Conservation (phyloP, 805 yeast genomes). For the Torulaspora delbrueckii region DNA sequence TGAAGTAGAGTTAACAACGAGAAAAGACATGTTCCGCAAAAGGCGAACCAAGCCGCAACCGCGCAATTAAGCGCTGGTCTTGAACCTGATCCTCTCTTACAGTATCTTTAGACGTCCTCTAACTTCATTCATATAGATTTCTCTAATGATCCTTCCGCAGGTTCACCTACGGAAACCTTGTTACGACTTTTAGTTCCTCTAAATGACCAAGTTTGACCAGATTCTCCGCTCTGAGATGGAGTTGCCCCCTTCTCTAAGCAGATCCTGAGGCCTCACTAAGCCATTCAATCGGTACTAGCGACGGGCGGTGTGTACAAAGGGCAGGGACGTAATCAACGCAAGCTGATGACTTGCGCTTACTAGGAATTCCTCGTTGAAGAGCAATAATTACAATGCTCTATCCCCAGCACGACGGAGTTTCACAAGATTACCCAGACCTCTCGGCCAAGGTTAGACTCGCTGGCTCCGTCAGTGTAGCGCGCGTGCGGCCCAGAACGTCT, state of each 20-base stretch:
- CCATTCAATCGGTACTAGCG: constrained; percentile 46
- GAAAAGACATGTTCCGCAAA: constrained; percentile 3
- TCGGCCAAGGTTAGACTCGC: constrained; percentile 41
- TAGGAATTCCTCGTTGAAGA: constrained; percentile 46
- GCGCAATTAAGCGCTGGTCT: constrained; percentile 34
- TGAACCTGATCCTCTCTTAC: neutral
- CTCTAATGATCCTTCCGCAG: constrained; percentile 40
- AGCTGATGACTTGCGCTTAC: constrained; percentile 45
- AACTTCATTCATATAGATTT: constrained; percentile 16
- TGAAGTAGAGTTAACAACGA: constrained; percentile 9
- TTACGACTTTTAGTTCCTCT: constrained; percentile 44
- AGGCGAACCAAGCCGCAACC: constrained; percentile 14
- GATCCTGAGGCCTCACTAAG: constrained; percentile 41
- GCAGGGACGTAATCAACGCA: constrained; percentile 45
- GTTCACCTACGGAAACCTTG: constrained; percentile 43
- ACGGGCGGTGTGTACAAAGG: constrained; percentile 43
- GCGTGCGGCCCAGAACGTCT: constrained; percentile 47
- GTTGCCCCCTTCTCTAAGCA: constrained; percentile 38
- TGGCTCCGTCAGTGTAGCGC: constrained; percentile 47
- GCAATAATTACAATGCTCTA: constrained; percentile 43
- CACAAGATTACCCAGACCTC: constrained; percentile 41
- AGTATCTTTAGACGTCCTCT: constrained; percentile 5
- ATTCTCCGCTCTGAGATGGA: constrained; percentile 36
- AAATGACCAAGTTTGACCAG: constrained; percentile 43
- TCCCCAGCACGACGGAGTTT: constrained; percentile 39